Conservation (phyloP, 768 basidiomycete genomes). For the Podaxis rugospora region DNA sequence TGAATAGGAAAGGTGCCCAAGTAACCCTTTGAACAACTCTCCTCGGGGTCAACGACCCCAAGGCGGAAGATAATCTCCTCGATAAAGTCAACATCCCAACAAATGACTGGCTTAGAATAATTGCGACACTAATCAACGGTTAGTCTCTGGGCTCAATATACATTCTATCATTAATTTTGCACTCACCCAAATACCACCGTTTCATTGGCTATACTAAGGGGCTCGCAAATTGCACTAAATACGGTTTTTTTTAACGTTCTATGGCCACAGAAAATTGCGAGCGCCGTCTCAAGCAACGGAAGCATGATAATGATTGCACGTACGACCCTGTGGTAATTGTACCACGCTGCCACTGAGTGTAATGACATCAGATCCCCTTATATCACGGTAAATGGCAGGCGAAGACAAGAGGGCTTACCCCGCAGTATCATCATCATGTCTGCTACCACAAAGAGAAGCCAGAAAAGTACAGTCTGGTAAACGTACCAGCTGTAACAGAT, state of each 20-base stretch:
- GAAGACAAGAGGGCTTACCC: constrained; percentile 6
- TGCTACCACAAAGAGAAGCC: constrained; percentile 12
- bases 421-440: constrained; percentile 16
- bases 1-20: constrained; percentile 7
- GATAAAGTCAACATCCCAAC: neutral
- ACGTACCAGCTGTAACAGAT: constrained; percentile 11
- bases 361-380: neutral
- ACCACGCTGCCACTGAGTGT: neutral
- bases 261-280: neutral
- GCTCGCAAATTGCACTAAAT: neutral
- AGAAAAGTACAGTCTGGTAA: constrained; percentile 15
- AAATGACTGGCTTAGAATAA: neutral
- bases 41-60: neutral
- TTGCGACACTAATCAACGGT: neutral
- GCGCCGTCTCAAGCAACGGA: neutral
- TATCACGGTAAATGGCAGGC: neutral
- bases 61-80: neutral
- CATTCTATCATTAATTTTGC: neutral
- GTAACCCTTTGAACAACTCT: neutral
- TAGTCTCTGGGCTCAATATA: neutral
- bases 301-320: neutral
- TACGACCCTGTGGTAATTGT: neutral
- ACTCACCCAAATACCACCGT: neutral
- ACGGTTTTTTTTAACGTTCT: neutral
- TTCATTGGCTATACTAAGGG: neutral